Evolutionary conservation across 208 protist genomes (phyloP).

Genomic region (Leishmania mexicana): DNA sequence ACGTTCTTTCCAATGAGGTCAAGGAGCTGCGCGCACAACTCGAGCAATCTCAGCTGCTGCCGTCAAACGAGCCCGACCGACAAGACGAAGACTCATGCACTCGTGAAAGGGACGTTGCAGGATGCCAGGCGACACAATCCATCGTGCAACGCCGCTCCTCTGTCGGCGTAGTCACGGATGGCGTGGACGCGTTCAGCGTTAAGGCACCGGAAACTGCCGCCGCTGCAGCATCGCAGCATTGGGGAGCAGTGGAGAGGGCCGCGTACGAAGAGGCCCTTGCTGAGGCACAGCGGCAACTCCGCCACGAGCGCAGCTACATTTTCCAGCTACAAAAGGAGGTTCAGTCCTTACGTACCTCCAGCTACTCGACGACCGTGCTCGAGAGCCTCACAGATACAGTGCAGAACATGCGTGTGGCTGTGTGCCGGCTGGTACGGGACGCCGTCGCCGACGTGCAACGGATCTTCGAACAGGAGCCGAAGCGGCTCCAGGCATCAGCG

Average conservation of each 20-base stretch:
- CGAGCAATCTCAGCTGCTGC: not conserved
- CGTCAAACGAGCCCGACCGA: too few species aligned
- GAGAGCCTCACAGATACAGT: conserved; percentile 1
- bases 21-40: conserved; percentile 12
- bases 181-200: not conserved
- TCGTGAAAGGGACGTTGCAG: not conserved
- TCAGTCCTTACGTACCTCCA: conserved; percentile 11
- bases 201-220: not conserved
- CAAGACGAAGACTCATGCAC: not conserved
- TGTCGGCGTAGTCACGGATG: not conserved
- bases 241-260: too few species aligned
- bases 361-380: conserved; percentile 3
- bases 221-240: not conserved
- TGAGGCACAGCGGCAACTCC: conserved; percentile 10
- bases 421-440: conserved; percentile 6
- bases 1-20: conserved; percentile 12
- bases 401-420: conserved; percentile 1
- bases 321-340: conserved; percentile 15
- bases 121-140: not conserved
- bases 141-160: too few species aligned
- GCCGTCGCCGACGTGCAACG: conserved; percentile 7
- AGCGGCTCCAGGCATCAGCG: not conserved
- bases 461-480: not conserved
- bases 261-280: not conserved
- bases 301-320: conserved; percentile 12